A percentile compares a stretch with the other conserved stretches of the same genome.
Conservation (phyloP, 192 early-diverging fungal species). For the Coemansia furcata region DNA sequence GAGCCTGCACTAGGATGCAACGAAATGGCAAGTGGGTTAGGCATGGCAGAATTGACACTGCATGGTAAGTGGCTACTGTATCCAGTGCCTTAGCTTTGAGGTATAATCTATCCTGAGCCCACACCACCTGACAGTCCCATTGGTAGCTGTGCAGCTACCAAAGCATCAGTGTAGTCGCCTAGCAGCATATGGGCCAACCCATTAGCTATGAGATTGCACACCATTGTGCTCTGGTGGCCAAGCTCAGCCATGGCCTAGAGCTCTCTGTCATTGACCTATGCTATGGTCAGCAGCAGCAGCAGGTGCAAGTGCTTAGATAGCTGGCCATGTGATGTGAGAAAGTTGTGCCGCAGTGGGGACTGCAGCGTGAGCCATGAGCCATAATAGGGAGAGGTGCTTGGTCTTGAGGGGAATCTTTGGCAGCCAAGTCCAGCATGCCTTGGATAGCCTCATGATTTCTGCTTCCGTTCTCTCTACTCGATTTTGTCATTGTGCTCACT, state of each 20-base stretch:
- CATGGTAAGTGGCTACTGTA: conserved; percentile 65
- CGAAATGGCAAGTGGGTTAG: conserved; percentile 67
- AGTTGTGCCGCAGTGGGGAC: no score
- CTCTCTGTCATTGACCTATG: conserved; percentile 88
- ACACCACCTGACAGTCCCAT: conserved; percentile 87
- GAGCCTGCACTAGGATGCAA: conserved; percentile 20
- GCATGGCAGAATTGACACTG: conserved; percentile 60
- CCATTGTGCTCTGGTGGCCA: conserved; percentile 75
- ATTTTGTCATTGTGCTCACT: no score
- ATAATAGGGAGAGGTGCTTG: no score
- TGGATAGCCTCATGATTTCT: no score
- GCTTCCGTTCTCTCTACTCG: no score
- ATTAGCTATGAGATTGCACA: conserved; percentile 64
- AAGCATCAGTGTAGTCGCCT: conserved; percentile 65
- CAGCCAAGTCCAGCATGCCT: no score
- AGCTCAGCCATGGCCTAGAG: conserved; percentile 90
- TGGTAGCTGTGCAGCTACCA: conserved; percentile 53
- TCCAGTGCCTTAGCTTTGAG: conserved; percentile 55
- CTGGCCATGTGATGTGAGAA: conserved; percentile 43
- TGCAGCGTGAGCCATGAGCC: no score
- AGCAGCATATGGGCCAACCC: conserved; percentile 67
- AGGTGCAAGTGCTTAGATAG: conserved; percentile 72
- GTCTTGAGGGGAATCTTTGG: no score
- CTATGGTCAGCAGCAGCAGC: conserved; percentile 67
- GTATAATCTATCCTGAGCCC: conserved; percentile 16